Percentiles rank a stretch among this genome's conserved stretches.
Conservation (phyloP, 805 yeast species). For the Candida golubevii region DNA sequence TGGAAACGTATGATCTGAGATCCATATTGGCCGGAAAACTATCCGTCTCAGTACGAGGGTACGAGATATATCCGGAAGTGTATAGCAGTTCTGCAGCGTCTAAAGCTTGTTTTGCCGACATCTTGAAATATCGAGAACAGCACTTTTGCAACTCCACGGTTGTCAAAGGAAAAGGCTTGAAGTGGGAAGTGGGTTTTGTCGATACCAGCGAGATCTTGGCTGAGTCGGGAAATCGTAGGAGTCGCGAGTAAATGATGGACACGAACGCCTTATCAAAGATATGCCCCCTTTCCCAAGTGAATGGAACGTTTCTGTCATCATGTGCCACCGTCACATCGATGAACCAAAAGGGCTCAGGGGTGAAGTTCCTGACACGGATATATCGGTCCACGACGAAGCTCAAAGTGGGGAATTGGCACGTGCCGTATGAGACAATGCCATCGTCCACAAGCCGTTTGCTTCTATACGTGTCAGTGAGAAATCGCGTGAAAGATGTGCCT, state of each 20-base stretch:
- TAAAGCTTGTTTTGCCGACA: conserved; percentile 77
- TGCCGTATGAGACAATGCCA: conserved; percentile 71
- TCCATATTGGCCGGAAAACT: conserved; percentile 76
- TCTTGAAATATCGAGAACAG: conserved; percentile 68
- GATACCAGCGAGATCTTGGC: conserved; percentile 51
- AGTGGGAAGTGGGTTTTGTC: conserved; percentile 65
- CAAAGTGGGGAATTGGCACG: conserved; percentile 93
- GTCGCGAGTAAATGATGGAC: conserved; percentile 55
- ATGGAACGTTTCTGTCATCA: conserved; percentile 31
- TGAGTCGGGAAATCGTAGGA: conserved; percentile 48
- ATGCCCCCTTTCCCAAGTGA: conserved; percentile 70
- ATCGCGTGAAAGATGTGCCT: conserved; percentile 84
- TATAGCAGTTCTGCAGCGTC: conserved; percentile 79
- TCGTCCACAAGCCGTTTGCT: conserved; percentile 29
- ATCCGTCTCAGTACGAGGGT: conserved; percentile 98
- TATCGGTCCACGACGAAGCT: conserved; percentile 95
- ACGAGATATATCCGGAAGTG: conserved; percentile 80
- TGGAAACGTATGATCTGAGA: conserved; percentile 52
- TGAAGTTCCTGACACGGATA: conserved; percentile 65
- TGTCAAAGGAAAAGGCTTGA: conserved; percentile 85
- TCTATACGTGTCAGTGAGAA: conserved; percentile 56
- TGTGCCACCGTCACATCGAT: conserved; percentile 51
- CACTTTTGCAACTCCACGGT: conserved; percentile 90
- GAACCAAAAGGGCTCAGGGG: conserved; percentile 78
- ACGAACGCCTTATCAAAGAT: conserved; percentile 71